Base-by-base conservation (phyloP, 2,329 filamentous ascomycete species). In the Leptographium lundbergii region DNA sequence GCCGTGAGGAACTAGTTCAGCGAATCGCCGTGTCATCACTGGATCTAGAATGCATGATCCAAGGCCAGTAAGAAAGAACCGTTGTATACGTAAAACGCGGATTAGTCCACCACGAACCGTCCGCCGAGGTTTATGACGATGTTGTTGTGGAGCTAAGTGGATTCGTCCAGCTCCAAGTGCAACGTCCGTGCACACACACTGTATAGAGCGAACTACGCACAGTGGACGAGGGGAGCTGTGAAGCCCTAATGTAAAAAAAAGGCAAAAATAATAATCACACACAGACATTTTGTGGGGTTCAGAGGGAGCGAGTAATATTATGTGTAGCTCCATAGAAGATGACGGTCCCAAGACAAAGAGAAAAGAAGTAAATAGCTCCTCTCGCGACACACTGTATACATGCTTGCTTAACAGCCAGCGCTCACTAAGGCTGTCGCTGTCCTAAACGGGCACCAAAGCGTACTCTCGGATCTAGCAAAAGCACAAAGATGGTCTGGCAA, bases 321-420 rank as follows among this genome's bases (percentile, higher is more conserved):
- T 45, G 42, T 9, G 39, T 42, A 42, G 39, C 39, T 42, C 39
- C 14, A 17, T 42, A 42, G 39, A 42, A 13, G 14, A n/a, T 9
- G 42, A n/a, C 42, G 19, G 42, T 45, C 19, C 19, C n/a, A 13
- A 47, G n/a, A n/a, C n/a, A 27, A 48, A 29, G 17, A 11, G 10
- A 36, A 34, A 34, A 6, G n/a, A 54, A n/a, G 29, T 24, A 54
- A 19, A 22, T 22, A 27, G 24, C 19, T 7, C 7, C 25, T 13
- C 27, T 45, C 24, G 55, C 55, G 55, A 50, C 45, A 39, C 45
- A 57, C 55, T 36, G 55, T 50, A 50, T 57, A 57, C 55, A 14
- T 50, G n/a, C 6, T 11, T 32, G 39, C 22, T 29, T 57, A 57
- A 50, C 55, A 61, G 48, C 17, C 19, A 17, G 19, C 42, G 19